phyloP scores from a whole-genome alignment of 139 green algal genomes.

The Marvania coccoides region DNA sequence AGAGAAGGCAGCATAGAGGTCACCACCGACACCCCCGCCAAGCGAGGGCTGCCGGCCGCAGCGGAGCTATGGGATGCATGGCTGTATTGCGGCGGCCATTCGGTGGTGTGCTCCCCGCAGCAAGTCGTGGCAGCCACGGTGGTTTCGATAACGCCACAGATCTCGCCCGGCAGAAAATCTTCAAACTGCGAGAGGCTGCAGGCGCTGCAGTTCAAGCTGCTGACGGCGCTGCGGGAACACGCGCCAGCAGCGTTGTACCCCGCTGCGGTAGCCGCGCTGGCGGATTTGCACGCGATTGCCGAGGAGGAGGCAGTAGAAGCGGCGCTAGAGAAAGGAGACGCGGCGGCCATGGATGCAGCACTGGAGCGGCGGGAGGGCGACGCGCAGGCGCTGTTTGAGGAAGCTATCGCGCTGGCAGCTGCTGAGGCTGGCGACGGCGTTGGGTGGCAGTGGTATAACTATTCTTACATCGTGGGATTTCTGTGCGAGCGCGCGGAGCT shows the following conservation, averaged over 20 bases:
- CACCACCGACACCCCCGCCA: constrained; percentile 27
- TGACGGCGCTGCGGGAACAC: constrained; percentile 4
- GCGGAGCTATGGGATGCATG: constrained; percentile 26
- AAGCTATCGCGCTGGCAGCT: constrained; percentile 8
- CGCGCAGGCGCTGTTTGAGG: constrained; percentile 21
- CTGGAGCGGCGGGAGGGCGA: background rate
- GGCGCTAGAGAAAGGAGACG: background rate
- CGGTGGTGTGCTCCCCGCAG: constrained; percentile 17
- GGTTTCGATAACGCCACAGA: constrained; percentile 21
- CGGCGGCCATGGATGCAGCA: background rate
- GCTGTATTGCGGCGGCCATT: constrained; percentile 35
- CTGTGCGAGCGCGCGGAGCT: background rate
- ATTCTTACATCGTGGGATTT: constrained; percentile 12
- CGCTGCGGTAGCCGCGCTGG: constrained; percentile 24
- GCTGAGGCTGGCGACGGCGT: background rate
- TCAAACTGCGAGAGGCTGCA: constrained; percentile 24
- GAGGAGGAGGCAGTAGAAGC: background rate
- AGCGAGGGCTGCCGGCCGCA: constrained; percentile 17
- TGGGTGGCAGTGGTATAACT: constrained; percentile 20
- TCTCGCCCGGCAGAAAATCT: constrained; percentile 3
- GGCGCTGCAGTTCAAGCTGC: constrained; percentile 15
- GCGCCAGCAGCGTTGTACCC: constrained; percentile 20
- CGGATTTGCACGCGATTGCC: constrained; percentile 17
- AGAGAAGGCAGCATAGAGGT: constrained; percentile 21
- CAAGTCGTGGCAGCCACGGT: constrained; percentile 27